Evolutionary conservation across 202 grass and related monocot species (phyloP).

Genomic region (Eragrostis tef): DNA sequence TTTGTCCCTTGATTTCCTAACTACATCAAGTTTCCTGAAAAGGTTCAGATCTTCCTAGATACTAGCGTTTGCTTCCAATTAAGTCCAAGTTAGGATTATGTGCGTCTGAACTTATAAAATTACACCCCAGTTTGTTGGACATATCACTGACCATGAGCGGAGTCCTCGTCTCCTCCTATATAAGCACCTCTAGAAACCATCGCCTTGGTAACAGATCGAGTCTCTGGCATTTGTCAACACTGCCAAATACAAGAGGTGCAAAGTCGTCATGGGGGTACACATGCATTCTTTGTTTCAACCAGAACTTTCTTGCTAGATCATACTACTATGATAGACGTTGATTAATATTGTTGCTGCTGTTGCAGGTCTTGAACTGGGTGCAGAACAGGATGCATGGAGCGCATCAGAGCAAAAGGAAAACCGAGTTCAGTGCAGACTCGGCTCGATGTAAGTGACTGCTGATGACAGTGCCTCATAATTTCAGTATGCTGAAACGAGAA

Average conservation of each 20-base stretch:
- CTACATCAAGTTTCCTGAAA: neutral
- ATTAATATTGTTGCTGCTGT: neutral
- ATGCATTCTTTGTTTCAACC: neutral
- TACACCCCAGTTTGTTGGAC: slow-evolving; percentile 33
- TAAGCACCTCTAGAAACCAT: neutral
- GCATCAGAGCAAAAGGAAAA: slow-evolving; percentile 42
- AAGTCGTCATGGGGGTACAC: slow-evolving; percentile 40
- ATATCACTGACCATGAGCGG: slow-evolving; percentile 38
- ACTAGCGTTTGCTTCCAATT: neutral
- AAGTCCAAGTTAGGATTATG: neutral
- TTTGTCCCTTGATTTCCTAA: neutral
- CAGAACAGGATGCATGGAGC: slow-evolving; percentile 61
- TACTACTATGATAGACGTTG: neutral
- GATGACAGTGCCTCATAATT: too few species aligned
- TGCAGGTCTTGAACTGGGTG: slow-evolving; percentile 70
- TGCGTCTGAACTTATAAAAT: slow-evolving; percentile 26
- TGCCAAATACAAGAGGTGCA: neutral
- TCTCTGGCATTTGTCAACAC: neutral
- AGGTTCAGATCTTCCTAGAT: slow-evolving; percentile 21
- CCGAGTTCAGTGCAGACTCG: slow-evolving; percentile 38
- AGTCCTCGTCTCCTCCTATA: slow-evolving; percentile 16
- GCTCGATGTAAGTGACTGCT: slow-evolving; percentile 53
- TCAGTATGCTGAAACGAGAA: neutral
- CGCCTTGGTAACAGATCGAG: neutral
- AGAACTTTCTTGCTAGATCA: neutral